These are phyloP conservation scores for Rhizopogon salebrosus DNA, from an alignment of 768 basidiomycete species.

Conservation along the genomic window DNA sequence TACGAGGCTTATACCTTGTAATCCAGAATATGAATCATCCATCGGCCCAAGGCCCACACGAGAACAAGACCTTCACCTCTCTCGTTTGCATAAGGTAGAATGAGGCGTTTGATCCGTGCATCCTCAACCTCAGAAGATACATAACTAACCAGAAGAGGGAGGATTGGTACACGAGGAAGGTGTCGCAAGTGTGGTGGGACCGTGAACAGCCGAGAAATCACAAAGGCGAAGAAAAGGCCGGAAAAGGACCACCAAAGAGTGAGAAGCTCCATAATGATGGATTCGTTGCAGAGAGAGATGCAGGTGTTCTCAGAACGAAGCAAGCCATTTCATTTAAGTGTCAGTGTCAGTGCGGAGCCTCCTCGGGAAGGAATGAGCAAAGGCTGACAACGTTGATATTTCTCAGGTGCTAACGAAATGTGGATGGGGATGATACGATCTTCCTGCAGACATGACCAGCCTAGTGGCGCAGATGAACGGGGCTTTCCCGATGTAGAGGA, in stretches of 20 bases:
- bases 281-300: background rate
- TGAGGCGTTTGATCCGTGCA: slow-evolving; percentile 26
- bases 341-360: too few species aligned
- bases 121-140: slow-evolving; percentile 30
- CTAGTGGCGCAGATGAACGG: background rate
- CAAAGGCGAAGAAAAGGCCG: background rate
- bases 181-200: slow-evolving; percentile 28
- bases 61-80: slow-evolving; percentile 29
- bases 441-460: background rate
- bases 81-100: slow-evolving; percentile 31
- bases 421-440: too few species aligned
- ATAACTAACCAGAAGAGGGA: slow-evolving; percentile 30
- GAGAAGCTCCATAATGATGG: background rate
- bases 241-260: background rate
- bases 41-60: slow-evolving; percentile 35
- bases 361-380: too few species aligned
- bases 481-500: too few species aligned
- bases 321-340: background rate
- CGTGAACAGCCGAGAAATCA: slow-evolving; percentile 1
- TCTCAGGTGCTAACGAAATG: background rate
- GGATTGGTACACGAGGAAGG: slow-evolving; percentile 29
- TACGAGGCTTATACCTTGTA: slow-evolving; percentile 16
- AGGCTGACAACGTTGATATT: too few species aligned
- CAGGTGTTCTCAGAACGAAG: background rate
- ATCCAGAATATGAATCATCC: slow-evolving; percentile 37